phyloP scores from a whole-genome alignment of 176 grass and related monocot genomes.

The Hordeum vulgare region DNA sequence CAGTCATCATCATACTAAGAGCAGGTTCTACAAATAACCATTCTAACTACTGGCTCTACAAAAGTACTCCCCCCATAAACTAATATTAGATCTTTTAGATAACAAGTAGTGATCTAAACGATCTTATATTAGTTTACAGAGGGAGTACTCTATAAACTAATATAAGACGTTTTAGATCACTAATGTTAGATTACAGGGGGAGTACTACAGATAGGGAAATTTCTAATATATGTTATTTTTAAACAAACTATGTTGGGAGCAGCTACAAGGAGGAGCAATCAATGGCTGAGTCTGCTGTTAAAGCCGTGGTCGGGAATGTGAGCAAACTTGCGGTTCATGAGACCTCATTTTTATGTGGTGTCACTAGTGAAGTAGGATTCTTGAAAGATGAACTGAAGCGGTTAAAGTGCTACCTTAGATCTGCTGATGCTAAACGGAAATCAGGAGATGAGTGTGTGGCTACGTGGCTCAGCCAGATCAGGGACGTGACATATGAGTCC shows the following conservation, averaged over 20 bases:
- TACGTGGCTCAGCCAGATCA: not conserved
- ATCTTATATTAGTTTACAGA: too few species aligned
- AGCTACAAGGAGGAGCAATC: not conserved
- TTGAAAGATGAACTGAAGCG: not conserved
- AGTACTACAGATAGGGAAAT: not conserved
- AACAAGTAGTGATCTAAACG: too few species aligned
- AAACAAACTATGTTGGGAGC: not conserved
- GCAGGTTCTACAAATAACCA: not conserved
- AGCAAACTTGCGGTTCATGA: not conserved
- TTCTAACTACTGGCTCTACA: not conserved
- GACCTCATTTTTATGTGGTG: not conserved
- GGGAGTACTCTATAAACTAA: too few species aligned
- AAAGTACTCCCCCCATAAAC: not conserved
- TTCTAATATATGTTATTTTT: not conserved
- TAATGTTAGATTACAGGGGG: too few species aligned
- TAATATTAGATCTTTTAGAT: too few species aligned
- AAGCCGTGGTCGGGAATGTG: not conserved
- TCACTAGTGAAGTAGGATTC: not conserved
- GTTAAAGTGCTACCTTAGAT: not conserved
- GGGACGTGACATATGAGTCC: slow-evolving; percentile 1
- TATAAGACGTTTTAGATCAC: too few species aligned
- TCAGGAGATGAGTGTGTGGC: not conserved
- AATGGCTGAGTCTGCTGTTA: not conserved
- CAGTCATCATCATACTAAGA: not conserved
- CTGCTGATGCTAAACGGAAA: not conserved